Conservation (phyloP, 208 protist genomes). For the Leishmania braziliensis region DNA sequence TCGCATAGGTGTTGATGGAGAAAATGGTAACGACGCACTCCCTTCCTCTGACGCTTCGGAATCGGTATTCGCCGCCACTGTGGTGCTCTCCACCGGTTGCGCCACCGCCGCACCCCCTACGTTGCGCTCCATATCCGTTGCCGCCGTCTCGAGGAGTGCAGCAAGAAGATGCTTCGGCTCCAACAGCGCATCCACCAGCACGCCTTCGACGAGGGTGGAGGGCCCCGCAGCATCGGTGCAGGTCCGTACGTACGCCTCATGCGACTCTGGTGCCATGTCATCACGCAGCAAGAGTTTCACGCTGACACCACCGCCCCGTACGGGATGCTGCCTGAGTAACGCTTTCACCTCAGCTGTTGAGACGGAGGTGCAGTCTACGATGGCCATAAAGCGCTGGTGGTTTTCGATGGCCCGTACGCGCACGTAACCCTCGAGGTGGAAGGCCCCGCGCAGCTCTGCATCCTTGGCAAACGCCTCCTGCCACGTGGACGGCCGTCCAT, state of each 20-base stretch:
- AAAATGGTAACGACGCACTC: not conserved
- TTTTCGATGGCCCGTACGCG: constrained; percentile 34
- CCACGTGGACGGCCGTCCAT: constrained; percentile 25
- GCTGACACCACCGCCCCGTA: not conserved
- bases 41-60: not conserved
- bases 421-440: constrained; percentile 48
- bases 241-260: not conserved
- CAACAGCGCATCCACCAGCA: constrained; percentile 41
- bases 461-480: constrained; percentile 8
- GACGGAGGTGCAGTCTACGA: constrained; percentile 52
- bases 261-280: not conserved
- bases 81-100: not conserved
- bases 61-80: constrained; percentile 7
- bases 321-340: constrained; percentile 19
- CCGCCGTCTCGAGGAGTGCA: constrained; percentile 30
- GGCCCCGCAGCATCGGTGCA: not conserved
- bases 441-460: constrained; percentile 23
- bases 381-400: constrained; percentile 13
- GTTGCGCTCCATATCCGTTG: not conserved
- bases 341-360: constrained; percentile 16
- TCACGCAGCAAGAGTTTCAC: constrained; percentile 16
- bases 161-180: constrained; percentile 45
- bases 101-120: not conserved
- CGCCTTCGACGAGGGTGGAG: constrained; percentile 15
- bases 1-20: not conserved